phyloP scores from a whole-genome alignment of 2,329 filamentous ascomycete species.

The Ambrosiella xylebori region DNA sequence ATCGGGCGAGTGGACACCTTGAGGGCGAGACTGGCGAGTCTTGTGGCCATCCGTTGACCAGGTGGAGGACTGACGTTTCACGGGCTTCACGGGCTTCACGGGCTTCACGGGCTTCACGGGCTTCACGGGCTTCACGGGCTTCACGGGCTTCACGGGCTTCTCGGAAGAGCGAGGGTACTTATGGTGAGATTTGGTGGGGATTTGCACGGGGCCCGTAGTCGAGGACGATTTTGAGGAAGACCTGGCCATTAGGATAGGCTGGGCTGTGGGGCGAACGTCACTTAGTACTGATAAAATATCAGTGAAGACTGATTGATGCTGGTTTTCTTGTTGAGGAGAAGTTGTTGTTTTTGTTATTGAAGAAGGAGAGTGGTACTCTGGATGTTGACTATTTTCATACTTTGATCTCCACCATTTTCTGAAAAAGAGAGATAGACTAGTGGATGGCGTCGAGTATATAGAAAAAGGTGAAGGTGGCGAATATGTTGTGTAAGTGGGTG shows the following conservation, averaged over 20 bases:
- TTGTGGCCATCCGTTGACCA: constrained; percentile 20
- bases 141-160: constrained; percentile 5
- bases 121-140: too few species aligned
- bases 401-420: constrained; percentile 10
- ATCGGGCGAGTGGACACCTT: constrained; percentile 33
- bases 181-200: constrained; percentile 24
- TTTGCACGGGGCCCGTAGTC: constrained; percentile 36
- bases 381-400: constrained; percentile 13
- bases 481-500: not conserved
- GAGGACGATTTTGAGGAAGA: constrained; percentile 11
- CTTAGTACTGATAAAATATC: constrained; percentile 4
- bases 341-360: not conserved
- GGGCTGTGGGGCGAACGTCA: not conserved
- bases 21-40: constrained; percentile 16
- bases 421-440: constrained; percentile 3
- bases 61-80: constrained; percentile 17
- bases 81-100: not conserved
- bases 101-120: too few species aligned
- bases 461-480: not conserved
- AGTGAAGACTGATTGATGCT: not conserved
- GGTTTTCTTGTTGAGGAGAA: not conserved
- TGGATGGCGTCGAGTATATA: constrained; percentile 1
- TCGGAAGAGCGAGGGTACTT: not conserved
- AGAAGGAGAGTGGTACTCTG: constrained; percentile 9
- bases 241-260: constrained; percentile 8